Percentiles rank a stretch among this genome's conserved stretches.
Conservation (phyloP, 2,329 filamentous ascomycete genomes). For the Fusarium sp. region DNA sequence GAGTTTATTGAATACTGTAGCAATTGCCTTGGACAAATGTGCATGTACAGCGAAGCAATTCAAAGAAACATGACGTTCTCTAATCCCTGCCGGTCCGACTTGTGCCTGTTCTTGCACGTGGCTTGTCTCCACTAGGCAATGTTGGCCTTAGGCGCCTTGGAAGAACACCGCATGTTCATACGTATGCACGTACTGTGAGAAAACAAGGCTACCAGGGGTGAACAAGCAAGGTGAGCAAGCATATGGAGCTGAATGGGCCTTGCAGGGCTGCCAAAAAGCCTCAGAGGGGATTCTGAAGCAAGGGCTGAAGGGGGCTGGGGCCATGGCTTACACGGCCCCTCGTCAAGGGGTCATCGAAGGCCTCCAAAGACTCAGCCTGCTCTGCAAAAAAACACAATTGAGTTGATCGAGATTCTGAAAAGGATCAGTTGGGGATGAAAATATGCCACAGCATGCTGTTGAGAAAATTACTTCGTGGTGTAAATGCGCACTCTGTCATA, state of each 20-base stretch:
- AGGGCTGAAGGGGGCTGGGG: conserved; percentile 28
- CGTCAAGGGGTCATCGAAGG: neutral
- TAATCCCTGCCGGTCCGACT: conserved; percentile 26
- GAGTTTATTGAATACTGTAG: conserved; percentile 13
- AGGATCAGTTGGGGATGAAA: conserved; percentile 10
- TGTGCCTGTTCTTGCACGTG: conserved; percentile 29
- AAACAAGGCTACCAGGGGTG: conserved; percentile 2
- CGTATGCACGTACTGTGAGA: neutral
- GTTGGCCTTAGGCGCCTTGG: neutral
- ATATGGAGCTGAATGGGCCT: conserved; percentile 11
- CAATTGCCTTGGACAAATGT: conserved; percentile 3
- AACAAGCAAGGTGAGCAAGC: neutral
- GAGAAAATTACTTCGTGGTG: conserved; percentile 23
- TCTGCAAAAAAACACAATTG: neutral
- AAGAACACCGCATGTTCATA: conserved; percentile 6
- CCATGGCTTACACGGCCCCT: neutral
- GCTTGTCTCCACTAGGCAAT: conserved; percentile 15
- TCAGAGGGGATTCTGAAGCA: conserved; percentile 1
- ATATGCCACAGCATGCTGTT: conserved; percentile 19
- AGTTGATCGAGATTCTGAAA: conserved; percentile 4
- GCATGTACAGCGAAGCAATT: conserved; percentile 13
- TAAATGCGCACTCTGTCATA: conserved; percentile 10
- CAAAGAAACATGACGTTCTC: conserved; percentile 21
- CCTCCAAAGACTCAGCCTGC: neutral
- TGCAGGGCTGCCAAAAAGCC: conserved; percentile 17